Conservation (phyloP, 257 asterid genomes). For the Jasminum sambac region DNA sequence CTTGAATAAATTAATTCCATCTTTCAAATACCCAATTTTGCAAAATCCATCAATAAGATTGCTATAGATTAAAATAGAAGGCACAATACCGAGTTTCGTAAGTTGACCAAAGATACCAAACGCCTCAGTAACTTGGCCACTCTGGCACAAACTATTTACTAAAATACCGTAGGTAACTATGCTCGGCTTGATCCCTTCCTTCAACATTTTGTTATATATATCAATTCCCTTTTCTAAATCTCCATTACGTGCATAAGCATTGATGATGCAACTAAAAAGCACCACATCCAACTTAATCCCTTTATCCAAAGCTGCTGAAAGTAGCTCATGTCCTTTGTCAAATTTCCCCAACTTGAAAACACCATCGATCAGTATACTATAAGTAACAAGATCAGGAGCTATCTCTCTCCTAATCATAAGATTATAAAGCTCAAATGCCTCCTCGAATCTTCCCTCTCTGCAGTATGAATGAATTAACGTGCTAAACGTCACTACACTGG, state of each 20-base stretch:
- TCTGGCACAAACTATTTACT: constrained; percentile 33
- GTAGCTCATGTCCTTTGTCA: constrained; percentile 33
- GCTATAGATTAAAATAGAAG: constrained; percentile 28
- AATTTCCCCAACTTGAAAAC: constrained; percentile 40
- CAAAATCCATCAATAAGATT: constrained; percentile 40
- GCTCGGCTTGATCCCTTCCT: constrained; percentile 39
- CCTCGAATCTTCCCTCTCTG: constrained; percentile 34
- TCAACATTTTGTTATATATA: constrained; percentile 36
- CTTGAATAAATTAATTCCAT: constrained; percentile 27
- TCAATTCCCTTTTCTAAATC: constrained; percentile 33
- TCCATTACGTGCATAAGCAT: constrained; percentile 35
- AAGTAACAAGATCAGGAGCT: constrained; percentile 40
- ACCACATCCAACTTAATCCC: constrained; percentile 43
- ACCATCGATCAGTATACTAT: constrained; percentile 44
- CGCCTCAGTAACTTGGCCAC: constrained; percentile 33
- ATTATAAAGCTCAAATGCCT: constrained; percentile 39
- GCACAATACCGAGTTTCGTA: constrained; percentile 31
- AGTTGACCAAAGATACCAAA: constrained; percentile 33
- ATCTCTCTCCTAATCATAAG: constrained; percentile 35
- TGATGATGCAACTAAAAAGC: constrained; percentile 35
- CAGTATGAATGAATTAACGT: constrained; percentile 34
- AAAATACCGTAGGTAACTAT: constrained; percentile 42
- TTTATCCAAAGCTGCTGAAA: constrained; percentile 32
- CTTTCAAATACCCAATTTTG: constrained; percentile 30
- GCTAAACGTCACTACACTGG: constrained; percentile 48